phyloP scores from a whole-genome alignment of 2,329 filamentous ascomycete genomes.

The Pestalotiopsis sp. region DNA sequence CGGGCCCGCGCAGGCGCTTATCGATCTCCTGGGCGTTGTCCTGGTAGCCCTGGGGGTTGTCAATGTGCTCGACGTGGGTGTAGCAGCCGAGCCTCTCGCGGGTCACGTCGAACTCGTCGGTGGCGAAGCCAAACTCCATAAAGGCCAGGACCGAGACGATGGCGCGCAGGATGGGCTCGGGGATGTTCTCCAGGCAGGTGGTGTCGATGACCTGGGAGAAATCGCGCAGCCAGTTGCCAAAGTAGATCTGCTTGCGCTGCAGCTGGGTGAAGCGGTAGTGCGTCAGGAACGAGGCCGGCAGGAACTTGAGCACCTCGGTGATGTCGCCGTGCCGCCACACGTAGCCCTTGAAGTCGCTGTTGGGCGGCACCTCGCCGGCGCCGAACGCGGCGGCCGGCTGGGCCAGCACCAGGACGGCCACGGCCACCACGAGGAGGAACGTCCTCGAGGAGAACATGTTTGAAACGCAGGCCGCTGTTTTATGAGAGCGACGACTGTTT shows the following conservation, averaged over 20 bases:
- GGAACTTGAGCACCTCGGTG: slow-evolving; percentile 37
- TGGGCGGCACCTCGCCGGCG: slow-evolving; percentile 38
- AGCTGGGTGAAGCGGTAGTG: slow-evolving; percentile 40
- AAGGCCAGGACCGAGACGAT: slow-evolving; percentile 58
- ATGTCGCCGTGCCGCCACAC: slow-evolving; percentile 45
- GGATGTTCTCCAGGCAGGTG: slow-evolving; percentile 54
- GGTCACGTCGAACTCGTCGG: slow-evolving; percentile 58
- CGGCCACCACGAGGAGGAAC: slow-evolving; percentile 19
- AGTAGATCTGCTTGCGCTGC: slow-evolving; percentile 41
- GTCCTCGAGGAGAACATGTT: slow-evolving; percentile 2
- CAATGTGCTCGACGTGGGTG: slow-evolving; percentile 56
- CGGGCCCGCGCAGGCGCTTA: slow-evolving; percentile 29
- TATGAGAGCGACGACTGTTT: neutral
- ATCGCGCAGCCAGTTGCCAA: slow-evolving; percentile 50
- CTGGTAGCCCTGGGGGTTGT: slow-evolving; percentile 42
- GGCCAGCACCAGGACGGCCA: slow-evolving; percentile 37
- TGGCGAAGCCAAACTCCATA: slow-evolving; percentile 59
- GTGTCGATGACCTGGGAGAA: slow-evolving; percentile 58
- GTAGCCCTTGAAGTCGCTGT: slow-evolving; percentile 41
- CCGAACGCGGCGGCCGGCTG: slow-evolving; percentile 38
- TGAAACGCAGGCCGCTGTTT: neutral
- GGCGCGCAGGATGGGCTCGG: slow-evolving; percentile 54
- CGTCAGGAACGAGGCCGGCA: slow-evolving; percentile 40
- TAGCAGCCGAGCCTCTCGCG: slow-evolving; percentile 51
- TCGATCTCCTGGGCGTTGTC: slow-evolving; percentile 31